Conservation (phyloP, 805 yeast species). For the Hanseniaspora osmophila region DNA sequence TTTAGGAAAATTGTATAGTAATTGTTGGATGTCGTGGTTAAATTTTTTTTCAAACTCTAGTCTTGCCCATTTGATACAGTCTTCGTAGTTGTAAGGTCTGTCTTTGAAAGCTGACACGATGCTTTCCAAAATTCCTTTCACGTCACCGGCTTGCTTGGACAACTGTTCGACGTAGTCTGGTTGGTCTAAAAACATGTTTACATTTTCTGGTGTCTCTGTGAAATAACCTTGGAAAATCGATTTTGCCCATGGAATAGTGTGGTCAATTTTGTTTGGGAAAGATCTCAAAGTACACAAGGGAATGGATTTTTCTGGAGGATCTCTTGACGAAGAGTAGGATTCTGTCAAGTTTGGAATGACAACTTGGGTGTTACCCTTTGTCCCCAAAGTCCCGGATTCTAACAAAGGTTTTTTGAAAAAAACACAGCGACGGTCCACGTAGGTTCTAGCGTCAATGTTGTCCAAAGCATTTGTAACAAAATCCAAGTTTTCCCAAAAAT, state of each 20-base stretch:
- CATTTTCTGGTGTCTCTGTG: slow-evolving; percentile 83
- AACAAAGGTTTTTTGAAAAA: slow-evolving; percentile 80
- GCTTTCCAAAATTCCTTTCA: slow-evolving; percentile 73
- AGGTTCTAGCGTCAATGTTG: slow-evolving; percentile 94
- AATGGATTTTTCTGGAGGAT: slow-evolving; percentile 95
- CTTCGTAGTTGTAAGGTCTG: slow-evolving; percentile 82
- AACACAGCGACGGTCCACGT: slow-evolving; percentile 93
- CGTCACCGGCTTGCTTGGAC: slow-evolving; percentile 84
- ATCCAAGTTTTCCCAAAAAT: slow-evolving; percentile 73
- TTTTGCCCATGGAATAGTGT: slow-evolving; percentile 98
- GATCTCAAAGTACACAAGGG: slow-evolving; percentile 95
- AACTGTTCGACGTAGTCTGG: slow-evolving; percentile 87
- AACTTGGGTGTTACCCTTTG: slow-evolving; percentile 96
- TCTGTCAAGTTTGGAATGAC: slow-evolving; percentile 88
- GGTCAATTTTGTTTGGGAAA: slow-evolving; percentile 96
- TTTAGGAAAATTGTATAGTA: slow-evolving; percentile 84
- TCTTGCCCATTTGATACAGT: slow-evolving; percentile 93
- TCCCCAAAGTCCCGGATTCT: slow-evolving; percentile 95
- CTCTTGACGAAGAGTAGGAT: slow-evolving; percentile 89
- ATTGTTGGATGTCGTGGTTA: slow-evolving; percentile 75
- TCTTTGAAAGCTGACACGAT: slow-evolving; percentile 59
- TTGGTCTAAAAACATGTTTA: slow-evolving; percentile 77
- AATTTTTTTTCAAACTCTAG: slow-evolving; percentile 73
- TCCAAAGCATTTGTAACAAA: slow-evolving; percentile 94
- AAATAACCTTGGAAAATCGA: slow-evolving; percentile 85